These are phyloP conservation scores for Acmispon strigosus DNA, from an alignment of 306 rosid genomes.

Conservation along the genomic window DNA sequence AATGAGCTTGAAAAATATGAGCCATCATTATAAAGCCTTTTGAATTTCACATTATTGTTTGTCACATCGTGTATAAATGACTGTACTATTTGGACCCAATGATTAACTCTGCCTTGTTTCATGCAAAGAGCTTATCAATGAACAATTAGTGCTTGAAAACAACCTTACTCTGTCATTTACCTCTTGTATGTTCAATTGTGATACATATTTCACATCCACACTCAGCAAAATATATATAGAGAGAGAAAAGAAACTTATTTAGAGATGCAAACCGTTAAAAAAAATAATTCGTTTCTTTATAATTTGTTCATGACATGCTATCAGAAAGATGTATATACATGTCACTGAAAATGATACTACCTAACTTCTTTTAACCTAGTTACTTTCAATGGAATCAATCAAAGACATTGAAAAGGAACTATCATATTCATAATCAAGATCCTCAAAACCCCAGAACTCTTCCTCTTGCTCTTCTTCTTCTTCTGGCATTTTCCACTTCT, in stretches of 20 bases:
- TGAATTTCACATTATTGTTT: not conserved
- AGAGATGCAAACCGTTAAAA: not conserved
- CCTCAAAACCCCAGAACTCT: slow-evolving; percentile 89
- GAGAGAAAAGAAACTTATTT: not conserved
- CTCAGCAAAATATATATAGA: not conserved
- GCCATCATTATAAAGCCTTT: not conserved
- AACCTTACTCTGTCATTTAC: slow-evolving; percentile 17
- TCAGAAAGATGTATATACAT: slow-evolving; percentile 14
- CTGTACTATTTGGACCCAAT: not conserved
- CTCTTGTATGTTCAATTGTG: not conserved
- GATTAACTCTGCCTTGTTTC: not conserved
- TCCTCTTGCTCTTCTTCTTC: slow-evolving; percentile 64
- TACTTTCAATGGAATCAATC: slow-evolving; percentile 50
- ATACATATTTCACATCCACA: slow-evolving; percentile 13
- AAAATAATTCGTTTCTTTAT: no score
- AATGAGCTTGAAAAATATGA: not conserved
- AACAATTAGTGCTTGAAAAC: slow-evolving; percentile 5
- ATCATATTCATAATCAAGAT: slow-evolving; percentile 73
- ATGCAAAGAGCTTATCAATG: not conserved
- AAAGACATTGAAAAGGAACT: slow-evolving; percentile 68
- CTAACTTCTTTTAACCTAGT: slow-evolving; percentile 10
- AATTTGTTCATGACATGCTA: no score
- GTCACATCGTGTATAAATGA: not conserved
- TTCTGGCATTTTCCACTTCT: slow-evolving; percentile 85
- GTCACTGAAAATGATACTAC: slow-evolving; percentile 14